These are phyloP conservation scores for Acanthamoeba triangularis DNA, from an alignment of 208 protist genomes.

Conservation along the genomic window DNA sequence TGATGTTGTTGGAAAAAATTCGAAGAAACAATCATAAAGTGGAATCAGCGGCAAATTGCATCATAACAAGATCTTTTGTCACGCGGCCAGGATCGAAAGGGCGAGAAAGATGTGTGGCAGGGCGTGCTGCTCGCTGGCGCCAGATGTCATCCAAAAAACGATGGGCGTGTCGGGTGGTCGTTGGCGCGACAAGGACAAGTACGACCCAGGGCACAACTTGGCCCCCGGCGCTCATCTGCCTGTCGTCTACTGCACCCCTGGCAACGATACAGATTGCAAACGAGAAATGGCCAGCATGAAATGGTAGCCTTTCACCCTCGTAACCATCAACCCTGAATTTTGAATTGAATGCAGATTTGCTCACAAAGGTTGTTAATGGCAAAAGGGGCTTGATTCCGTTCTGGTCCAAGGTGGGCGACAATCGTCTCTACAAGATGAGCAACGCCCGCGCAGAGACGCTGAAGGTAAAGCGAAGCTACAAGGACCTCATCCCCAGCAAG, in stretches of 20 bases:
- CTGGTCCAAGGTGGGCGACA: constrained; percentile 49
- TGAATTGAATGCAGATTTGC: not conserved
- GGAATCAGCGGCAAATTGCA: too few relatives aligned
- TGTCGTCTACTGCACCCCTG: constrained; percentile 12
- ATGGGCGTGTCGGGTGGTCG: constrained; percentile 9
- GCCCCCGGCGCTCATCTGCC: not conserved
- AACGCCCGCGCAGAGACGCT: constrained; percentile 69
- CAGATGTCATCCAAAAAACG: constrained; percentile 20
- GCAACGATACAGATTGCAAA: not conserved
- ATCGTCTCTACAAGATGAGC: not conserved
- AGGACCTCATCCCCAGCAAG: not conserved
- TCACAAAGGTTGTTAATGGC: not conserved
- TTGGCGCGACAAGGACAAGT: constrained; percentile 55
- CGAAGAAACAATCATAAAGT: too few relatives aligned
- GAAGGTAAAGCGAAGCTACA: constrained; percentile 29
- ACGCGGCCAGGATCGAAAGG: too few relatives aligned
- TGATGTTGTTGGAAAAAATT: too few relatives aligned
- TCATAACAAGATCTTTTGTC: too few relatives aligned
- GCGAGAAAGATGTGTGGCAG: constrained; percentile 59
- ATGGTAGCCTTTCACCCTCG: not conserved
- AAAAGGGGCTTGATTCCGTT: constrained; percentile 55
- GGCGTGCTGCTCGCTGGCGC: constrained; percentile 68
- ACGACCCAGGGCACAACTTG: constrained; percentile 16
- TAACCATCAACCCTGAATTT: not conserved
- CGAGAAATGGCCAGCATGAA: constrained; percentile 63